These are phyloP conservation scores for Neopestalotiopsis sp. DNA, from an alignment of 2,329 filamentous ascomycete species.

Conservation along the genomic window DNA sequence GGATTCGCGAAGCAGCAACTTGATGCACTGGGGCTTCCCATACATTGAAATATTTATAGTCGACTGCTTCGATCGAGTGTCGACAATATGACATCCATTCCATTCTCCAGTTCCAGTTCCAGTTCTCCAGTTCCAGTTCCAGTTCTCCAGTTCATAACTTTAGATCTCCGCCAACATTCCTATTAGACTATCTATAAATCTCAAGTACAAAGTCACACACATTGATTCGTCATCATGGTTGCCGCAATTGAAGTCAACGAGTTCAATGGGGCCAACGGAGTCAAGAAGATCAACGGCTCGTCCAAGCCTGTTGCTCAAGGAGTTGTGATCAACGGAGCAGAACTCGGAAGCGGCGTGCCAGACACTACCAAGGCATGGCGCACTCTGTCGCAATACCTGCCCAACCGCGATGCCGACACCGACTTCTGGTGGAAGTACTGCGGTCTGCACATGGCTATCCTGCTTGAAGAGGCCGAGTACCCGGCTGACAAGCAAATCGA, in stretches of 20 bases:
- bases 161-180: neutral
- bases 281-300: neutral
- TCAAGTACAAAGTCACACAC: neutral
- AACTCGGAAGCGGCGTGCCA: neutral
- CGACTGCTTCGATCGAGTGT: neutral
- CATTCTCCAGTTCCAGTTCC: too few species aligned
- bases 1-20: neutral
- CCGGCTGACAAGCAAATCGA: constrained; percentile 20
- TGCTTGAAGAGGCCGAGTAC: constrained; percentile 20
- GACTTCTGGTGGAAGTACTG: constrained; percentile 23
- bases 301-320: neutral
- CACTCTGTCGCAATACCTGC: constrained; percentile 20
- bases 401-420: constrained; percentile 16
- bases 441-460: constrained; percentile 20
- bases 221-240: neutral
- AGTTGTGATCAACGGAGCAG: neutral
- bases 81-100: too few species aligned
- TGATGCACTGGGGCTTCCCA: neutral
- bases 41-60: neutral
- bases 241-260: neutral
- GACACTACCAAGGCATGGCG: constrained; percentile 14
- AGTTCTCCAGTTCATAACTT: neutral
- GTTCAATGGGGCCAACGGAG: neutral
- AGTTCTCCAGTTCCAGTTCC: neutral
- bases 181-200: neutral